Evolutionary conservation across 257 asterid species (phyloP), one percentile per base, ranked within the genome.

Genomic region (Solanum pennellii): DNA sequence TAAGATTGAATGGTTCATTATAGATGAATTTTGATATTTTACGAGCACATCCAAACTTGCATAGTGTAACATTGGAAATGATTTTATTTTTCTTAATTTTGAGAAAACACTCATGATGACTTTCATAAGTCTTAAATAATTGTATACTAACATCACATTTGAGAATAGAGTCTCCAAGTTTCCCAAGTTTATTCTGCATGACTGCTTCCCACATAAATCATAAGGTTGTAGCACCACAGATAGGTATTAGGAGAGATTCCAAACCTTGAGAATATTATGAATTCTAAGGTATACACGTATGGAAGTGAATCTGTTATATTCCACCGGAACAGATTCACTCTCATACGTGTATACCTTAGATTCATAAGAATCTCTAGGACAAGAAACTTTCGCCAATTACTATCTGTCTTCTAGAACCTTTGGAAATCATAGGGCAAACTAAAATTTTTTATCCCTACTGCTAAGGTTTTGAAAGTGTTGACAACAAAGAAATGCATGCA

Each of bases 101-200:
- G 14, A 96, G 96, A 60, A 93, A 91, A 49, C 98, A 98, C 90
- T 96, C 98, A 0, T 96, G 96, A 80, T 92, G 88, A 84, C 83
- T 92, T 88, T 93, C 94, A 68, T 88, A 86, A 3, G 94, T 89
- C 33, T 90, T 91, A 83, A 96, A 95, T n/a, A 95, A 93, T 31
- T 95, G 96, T 86, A 92, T 97, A 87, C 92, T 91, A 6, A 89
- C 89, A 82, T 95, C 95, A 85, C 94, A 95, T 88, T 94, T 94
- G 31, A 96, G 92, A 90, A 95, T 95, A 7, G 98, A 96, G 88
- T 96, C 99, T 15, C 98, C 97, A 45, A 96, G 94, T 60, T 96
- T 94, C 93, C 95, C 98, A 47, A 94, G 88, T 33, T n/a, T n/a
- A n/a, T 27, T 1, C 7, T 3, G 7, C 29, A 60, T 9, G 14